Conservation (phyloP, 305 asterid genomes). For the Euphrasia arctica region DNA sequence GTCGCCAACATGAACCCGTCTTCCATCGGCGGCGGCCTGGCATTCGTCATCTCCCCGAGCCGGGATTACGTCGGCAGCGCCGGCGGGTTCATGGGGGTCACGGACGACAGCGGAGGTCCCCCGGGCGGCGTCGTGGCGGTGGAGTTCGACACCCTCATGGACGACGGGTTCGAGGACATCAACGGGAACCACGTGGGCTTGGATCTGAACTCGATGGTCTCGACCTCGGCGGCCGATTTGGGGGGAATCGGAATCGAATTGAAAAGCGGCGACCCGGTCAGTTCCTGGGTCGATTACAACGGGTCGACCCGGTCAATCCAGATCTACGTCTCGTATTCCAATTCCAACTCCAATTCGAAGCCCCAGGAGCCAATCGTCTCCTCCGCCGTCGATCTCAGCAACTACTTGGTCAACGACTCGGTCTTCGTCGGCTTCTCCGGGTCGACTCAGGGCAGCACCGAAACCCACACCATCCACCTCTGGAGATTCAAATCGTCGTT, state of each 20-base stretch:
- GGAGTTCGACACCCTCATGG: slow-evolving; percentile 88
- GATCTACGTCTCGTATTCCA: slow-evolving; percentile 63
- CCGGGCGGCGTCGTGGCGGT: slow-evolving; percentile 64
- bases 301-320: slow-evolving; percentile 50
- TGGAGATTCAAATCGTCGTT: slow-evolving; percentile 86
- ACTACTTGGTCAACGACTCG: slow-evolving; percentile 47
- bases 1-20: slow-evolving; percentile 70
- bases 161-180: slow-evolving; percentile 68
- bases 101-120: slow-evolving; percentile 35
- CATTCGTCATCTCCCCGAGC: slow-evolving; percentile 69
- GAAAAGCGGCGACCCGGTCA: slow-evolving; percentile 72
- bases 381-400: slow-evolving; percentile 46
- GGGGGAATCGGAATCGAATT: slow-evolving; percentile 53
- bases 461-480: slow-evolving; percentile 73
- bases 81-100: slow-evolving; percentile 73
- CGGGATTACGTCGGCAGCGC: slow-evolving; percentile 61
- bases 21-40: slow-evolving; percentile 90
- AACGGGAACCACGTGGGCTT: slow-evolving; percentile 92
- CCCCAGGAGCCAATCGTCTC: slow-evolving; percentile 68
- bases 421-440: slow-evolving; percentile 83
- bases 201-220: slow-evolving; percentile 75
- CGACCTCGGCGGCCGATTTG: slow-evolving; percentile 50
- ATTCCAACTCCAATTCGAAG: slow-evolving; percentile 46
- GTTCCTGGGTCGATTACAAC: slow-evolving; percentile 83
- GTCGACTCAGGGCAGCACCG: slow-evolving; percentile 97